phyloP scores from a whole-genome alignment of 2,329 filamentous ascomycete species.

The Ascochyta koolunga region DNA sequence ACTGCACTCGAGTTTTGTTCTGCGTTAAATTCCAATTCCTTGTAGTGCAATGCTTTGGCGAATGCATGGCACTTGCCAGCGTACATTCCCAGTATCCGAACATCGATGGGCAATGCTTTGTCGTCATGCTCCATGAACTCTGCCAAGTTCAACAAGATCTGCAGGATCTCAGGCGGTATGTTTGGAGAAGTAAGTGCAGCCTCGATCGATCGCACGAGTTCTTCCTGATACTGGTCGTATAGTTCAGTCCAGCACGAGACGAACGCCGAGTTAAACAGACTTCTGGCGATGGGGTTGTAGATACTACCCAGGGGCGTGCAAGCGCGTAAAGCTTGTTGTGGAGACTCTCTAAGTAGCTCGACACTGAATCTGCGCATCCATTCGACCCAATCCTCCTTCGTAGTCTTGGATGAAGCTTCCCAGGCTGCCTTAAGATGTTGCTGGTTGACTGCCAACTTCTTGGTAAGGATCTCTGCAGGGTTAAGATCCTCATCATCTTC shows the following conservation, averaged over 20 bases:
- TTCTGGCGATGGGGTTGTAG: constrained; percentile 88
- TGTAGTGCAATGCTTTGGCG: constrained; percentile 97
- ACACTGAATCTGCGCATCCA: constrained; percentile 98
- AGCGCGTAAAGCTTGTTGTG: constrained; percentile 90
- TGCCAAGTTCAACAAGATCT: constrained; percentile 91
- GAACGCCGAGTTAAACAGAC: constrained; percentile 98
- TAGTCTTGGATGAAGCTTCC: constrained; percentile 96
- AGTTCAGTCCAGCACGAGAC: constrained; percentile 99
- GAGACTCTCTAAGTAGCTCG: constrained; percentile 91
- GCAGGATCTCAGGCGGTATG: constrained; percentile 92
- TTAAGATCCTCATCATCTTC: constrained; percentile 80
- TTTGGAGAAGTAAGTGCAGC: constrained; percentile 93
- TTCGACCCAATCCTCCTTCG: constrained; percentile 98
- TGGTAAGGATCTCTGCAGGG: constrained; percentile 82
- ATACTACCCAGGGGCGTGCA: constrained; percentile 90
- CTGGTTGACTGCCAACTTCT: constrained; percentile 96
- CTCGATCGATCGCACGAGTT: constrained; percentile 94
- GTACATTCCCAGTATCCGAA: constrained; percentile 90
- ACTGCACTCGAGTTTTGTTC: constrained; percentile 96
- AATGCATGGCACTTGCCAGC: constrained; percentile 97
- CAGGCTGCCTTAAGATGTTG: constrained; percentile 96
- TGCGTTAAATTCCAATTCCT: constrained; percentile 96
- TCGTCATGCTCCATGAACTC: constrained; percentile 99
- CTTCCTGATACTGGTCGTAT: constrained; percentile 96
- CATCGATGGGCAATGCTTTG: constrained; percentile 96